Percentiles rank a stretch among this genome's conserved stretches.
These are phyloP conservation scores for Populus euphratica DNA, from an alignment of 345 rosid genomes.

Conservation along the genomic window DNA sequence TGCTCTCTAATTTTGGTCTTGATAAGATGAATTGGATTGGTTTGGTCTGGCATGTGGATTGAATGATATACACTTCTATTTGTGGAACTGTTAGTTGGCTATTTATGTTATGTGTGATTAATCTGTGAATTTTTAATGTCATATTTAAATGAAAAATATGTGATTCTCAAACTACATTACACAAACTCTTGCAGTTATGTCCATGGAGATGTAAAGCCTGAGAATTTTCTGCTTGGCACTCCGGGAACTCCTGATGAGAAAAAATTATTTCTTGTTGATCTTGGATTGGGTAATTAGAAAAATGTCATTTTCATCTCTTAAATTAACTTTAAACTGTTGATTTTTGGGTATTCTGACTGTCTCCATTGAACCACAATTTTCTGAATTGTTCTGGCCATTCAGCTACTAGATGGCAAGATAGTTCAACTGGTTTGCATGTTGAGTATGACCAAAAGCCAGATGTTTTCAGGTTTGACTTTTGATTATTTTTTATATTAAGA, in stretches of 20 bases:
- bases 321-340: background rate
- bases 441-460: constrained; percentile 98
- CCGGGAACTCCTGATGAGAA: constrained; percentile 41
- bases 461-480: constrained; percentile 61
- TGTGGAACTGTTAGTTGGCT: background rate
- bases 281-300: constrained; percentile 21
- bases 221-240: constrained; percentile 43
- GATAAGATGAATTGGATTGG: constrained; percentile 3
- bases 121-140: background rate
- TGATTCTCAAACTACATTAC: constrained; percentile 1
- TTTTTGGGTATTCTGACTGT: background rate
- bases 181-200: constrained; percentile 33
- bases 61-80: background rate
- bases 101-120: background rate
- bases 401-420: constrained; percentile 95
- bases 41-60: background rate
- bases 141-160: background rate
- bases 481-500: background rate
- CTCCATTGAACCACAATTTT: background rate
- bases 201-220: constrained; percentile 52
- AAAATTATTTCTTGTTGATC: constrained; percentile 46
- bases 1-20: background rate
- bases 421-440: constrained; percentile 74
- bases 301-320: background rate
- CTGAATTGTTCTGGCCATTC: constrained; percentile 23